These are phyloP conservation scores for Salix viminalis DNA, from an alignment of 345 rosid genomes.

Conservation along the genomic window DNA sequence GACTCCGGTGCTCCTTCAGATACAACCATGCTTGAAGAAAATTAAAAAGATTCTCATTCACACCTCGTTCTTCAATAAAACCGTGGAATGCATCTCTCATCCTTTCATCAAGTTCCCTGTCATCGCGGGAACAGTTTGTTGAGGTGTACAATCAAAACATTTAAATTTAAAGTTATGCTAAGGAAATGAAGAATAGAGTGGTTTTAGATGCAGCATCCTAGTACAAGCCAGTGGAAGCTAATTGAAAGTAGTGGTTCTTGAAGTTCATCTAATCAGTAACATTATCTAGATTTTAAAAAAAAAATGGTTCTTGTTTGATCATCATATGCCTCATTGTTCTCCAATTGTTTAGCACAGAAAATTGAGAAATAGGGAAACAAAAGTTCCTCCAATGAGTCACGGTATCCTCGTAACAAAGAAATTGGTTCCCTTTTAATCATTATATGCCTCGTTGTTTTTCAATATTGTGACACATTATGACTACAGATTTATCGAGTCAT, in stretches of 20 bases:
- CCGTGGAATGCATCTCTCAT: constrained; percentile 76
- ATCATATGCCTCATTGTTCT: neutral
- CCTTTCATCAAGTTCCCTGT: constrained; percentile 71
- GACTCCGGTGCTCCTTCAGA: constrained; percentile 73
- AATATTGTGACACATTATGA: neutral
- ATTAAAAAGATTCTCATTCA: constrained; percentile 68
- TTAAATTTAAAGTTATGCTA: neutral
- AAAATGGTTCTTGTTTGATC: neutral
- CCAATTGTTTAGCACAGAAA: neutral
- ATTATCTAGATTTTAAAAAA: neutral
- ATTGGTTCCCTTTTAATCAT: neutral
- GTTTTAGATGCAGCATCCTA: neutral
- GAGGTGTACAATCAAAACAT: neutral
- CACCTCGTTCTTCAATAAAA: constrained; percentile 76
- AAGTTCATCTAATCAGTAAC: neutral
- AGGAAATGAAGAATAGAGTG: neutral
- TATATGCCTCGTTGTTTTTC: neutral
- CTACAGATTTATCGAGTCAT: neutral
- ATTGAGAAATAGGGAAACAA: neutral
- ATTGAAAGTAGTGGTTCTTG: neutral
- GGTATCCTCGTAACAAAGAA: neutral
- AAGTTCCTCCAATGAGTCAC: neutral
- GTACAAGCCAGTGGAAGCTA: neutral
- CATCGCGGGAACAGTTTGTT: constrained; percentile 3
- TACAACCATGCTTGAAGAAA: constrained; percentile 95